phyloP scores from a whole-genome alignment of 768 basidiomycete genomes.

The Rubroboletus pulcherrimus region DNA sequence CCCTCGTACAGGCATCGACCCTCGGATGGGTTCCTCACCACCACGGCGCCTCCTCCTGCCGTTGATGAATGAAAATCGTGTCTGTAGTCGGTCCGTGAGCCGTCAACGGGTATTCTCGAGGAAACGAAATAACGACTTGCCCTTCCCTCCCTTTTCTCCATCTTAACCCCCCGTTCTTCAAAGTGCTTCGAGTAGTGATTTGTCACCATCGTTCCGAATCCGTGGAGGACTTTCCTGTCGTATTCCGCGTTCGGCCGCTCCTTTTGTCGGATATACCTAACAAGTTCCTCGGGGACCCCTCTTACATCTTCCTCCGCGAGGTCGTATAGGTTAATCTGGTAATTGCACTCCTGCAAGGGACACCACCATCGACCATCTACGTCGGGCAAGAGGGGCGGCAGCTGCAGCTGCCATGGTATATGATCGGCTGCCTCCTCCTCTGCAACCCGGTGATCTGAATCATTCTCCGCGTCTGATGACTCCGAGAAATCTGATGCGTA shows the following conservation, averaged over 20 bases:
- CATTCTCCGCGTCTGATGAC: slow-evolving; percentile 42
- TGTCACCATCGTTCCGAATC: slow-evolving; percentile 25
- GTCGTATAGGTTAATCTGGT: slow-evolving; percentile 45
- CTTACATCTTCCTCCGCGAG: slow-evolving; percentile 33
- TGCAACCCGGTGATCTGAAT: slow-evolving; percentile 26
- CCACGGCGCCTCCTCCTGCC: slow-evolving; percentile 1
- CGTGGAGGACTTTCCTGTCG: slow-evolving; percentile 18
- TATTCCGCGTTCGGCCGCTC: slow-evolving; percentile 38
- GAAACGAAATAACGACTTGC: slow-evolving; percentile 6
- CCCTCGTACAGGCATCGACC: slow-evolving; percentile 24
- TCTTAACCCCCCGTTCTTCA: slow-evolving; percentile 16
- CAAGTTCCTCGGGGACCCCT: slow-evolving; percentile 20
- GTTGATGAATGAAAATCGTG: slow-evolving; percentile 7
- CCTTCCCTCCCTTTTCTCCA: slow-evolving; percentile 16
- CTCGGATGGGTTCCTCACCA: slow-evolving; percentile 7
- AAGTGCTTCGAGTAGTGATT: slow-evolving; percentile 27
- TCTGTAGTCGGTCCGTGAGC: slow-evolving; percentile 8
- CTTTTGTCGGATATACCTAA: slow-evolving; percentile 27
- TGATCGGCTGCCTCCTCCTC: slow-evolving; percentile 23
- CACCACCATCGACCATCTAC: slow-evolving; percentile 54
- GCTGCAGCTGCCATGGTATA: slow-evolving; percentile 37
- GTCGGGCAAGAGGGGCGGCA: slow-evolving; percentile 38
- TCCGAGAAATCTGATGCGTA: slow-evolving; percentile 62
- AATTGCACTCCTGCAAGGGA: slow-evolving; percentile 39
- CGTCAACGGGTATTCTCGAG: background rate